Conservation (phyloP, 176 grass and related monocot species). For the Aegilops bicornis region DNA sequence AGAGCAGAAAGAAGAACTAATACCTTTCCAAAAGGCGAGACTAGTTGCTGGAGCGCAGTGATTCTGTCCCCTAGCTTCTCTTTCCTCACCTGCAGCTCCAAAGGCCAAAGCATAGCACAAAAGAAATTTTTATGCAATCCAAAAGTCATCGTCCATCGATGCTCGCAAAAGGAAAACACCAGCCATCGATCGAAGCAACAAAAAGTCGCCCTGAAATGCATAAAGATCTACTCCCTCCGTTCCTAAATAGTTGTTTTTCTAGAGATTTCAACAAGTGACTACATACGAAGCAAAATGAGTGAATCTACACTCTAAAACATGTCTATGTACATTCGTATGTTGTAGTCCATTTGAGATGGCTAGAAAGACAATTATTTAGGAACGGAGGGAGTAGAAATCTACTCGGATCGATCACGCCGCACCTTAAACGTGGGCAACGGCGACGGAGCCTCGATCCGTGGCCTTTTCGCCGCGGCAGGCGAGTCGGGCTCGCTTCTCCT, state of each 20-base stretch:
- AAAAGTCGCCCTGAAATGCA: constrained; percentile 29
- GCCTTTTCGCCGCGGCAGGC: constrained; percentile 51
- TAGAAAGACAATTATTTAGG: too few relatives aligned
- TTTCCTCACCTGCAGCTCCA: constrained; percentile 86
- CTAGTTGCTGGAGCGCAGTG: constrained; percentile 98
- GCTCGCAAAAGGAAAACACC: constrained; percentile 30
- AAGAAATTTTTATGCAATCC: constrained; percentile 31
- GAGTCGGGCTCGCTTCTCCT: constrained; percentile 48
- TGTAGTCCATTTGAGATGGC: too few relatives aligned
- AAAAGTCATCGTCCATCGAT: constrained; percentile 31
- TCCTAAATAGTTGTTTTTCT: too few relatives aligned
- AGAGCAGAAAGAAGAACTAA: constrained; percentile 38
- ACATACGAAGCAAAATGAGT: too few relatives aligned
- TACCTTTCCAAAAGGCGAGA: constrained; percentile 99
- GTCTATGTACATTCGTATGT: too few relatives aligned
- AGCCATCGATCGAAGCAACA: constrained; percentile 41
- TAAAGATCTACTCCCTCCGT: too few relatives aligned
- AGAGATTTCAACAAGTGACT: too few relatives aligned
- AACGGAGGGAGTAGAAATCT: too few relatives aligned
- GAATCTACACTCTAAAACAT: too few relatives aligned
- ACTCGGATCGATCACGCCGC: constrained; percentile 20
- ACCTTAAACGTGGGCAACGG: constrained; percentile 95
- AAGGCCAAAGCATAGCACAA: constrained; percentile 35
- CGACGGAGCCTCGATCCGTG: constrained; percentile 77
- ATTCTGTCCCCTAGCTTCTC: constrained; percentile 99